These are phyloP conservation scores for Plantago coronopus DNA, from an alignment of 305 asterid genomes.

Conservation along the genomic window DNA sequence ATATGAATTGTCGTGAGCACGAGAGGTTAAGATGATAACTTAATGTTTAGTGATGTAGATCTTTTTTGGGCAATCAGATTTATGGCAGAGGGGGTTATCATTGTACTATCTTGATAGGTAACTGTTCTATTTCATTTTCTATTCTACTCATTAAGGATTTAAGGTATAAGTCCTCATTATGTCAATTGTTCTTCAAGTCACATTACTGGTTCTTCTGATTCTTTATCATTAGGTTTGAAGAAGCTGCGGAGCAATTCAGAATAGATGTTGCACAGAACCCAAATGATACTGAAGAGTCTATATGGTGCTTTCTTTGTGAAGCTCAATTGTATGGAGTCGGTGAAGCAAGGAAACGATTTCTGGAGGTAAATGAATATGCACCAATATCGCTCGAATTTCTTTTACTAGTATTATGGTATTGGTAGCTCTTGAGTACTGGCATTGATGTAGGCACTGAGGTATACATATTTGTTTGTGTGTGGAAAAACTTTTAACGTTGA, in stretches of 20 bases:
- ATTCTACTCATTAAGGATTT: slow-evolving; percentile 3
- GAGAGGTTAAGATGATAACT: background rate
- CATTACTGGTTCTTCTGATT: slow-evolving; percentile 13
- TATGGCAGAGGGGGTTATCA: slow-evolving; percentile 90
- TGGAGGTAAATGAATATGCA: slow-evolving; percentile 43
- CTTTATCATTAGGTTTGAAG: slow-evolving; percentile 53
- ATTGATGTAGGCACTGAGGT: too few relatives aligned
- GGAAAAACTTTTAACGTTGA: too few relatives aligned
- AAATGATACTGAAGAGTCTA: slow-evolving; percentile 90
- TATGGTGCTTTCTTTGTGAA: slow-evolving; percentile 96
- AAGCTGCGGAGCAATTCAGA: slow-evolving; percentile 78
- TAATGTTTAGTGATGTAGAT: slow-evolving; percentile 29
- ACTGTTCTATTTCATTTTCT: slow-evolving; percentile 4
- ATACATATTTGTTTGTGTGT: too few relatives aligned
- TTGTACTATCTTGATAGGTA: slow-evolving; percentile 81
- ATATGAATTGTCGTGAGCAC: background rate
- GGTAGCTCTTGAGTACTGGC: too few relatives aligned
- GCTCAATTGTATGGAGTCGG: slow-evolving; percentile 69
- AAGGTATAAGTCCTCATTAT: background rate
- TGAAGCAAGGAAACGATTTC: slow-evolving; percentile 72
- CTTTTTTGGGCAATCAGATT: slow-evolving; percentile 60
- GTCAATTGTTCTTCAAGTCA: background rate
- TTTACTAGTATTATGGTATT: too few relatives aligned
- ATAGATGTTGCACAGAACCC: slow-evolving; percentile 88
- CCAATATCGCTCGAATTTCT: too few relatives aligned